These are phyloP conservation scores for Pseudopyrenochaeta lycopersici DNA, from an alignment of 2,329 filamentous ascomycete species.

Conservation along the genomic window DNA sequence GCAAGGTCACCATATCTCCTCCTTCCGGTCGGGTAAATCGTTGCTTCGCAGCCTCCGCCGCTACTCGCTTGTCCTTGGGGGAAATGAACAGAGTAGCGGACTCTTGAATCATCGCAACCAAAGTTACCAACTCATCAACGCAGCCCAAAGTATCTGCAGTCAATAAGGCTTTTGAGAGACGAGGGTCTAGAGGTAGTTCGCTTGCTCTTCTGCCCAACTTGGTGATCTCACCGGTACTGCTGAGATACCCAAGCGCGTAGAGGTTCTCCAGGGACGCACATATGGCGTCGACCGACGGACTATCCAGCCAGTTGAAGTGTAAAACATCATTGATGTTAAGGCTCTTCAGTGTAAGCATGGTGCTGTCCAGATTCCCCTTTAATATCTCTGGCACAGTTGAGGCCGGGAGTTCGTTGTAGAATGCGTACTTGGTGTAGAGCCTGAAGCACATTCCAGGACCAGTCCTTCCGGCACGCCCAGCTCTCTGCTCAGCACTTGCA, in stretches of 20 bases:
- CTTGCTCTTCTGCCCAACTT: slow-evolving; percentile 94
- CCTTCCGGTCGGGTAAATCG: slow-evolving; percentile 91
- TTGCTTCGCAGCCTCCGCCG: slow-evolving; percentile 88
- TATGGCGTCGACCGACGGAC: slow-evolving; percentile 86
- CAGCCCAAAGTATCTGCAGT: slow-evolving; percentile 88
- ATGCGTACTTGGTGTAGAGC: slow-evolving; percentile 91
- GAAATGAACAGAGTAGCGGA: slow-evolving; percentile 90
- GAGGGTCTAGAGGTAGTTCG: slow-evolving; percentile 92
- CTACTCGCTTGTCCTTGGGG: slow-evolving; percentile 96
- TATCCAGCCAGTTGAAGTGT: slow-evolving; percentile 96
- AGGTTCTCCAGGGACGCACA: slow-evolving; percentile 90
- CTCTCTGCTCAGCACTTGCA: slow-evolving; percentile 91
- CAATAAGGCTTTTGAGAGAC: slow-evolving; percentile 87
- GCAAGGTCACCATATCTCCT: slow-evolving; percentile 85
- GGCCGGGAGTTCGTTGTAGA: slow-evolving; percentile 94
- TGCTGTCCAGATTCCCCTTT: slow-evolving; percentile 83
- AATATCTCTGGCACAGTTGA: slow-evolving; percentile 93
- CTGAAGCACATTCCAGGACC: slow-evolving; percentile 93
- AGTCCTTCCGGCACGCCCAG: slow-evolving; percentile 90
- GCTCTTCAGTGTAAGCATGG: slow-evolving; percentile 86
- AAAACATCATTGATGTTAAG: slow-evolving; percentile 92
- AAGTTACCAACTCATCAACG: slow-evolving; percentile 88
- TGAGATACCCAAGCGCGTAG: slow-evolving; percentile 88
- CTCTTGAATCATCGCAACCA: slow-evolving; percentile 94
- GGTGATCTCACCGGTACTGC: slow-evolving; percentile 87